phyloP scores from a whole-genome alignment of 257 asterid species.

The Petunia axillaris region DNA sequence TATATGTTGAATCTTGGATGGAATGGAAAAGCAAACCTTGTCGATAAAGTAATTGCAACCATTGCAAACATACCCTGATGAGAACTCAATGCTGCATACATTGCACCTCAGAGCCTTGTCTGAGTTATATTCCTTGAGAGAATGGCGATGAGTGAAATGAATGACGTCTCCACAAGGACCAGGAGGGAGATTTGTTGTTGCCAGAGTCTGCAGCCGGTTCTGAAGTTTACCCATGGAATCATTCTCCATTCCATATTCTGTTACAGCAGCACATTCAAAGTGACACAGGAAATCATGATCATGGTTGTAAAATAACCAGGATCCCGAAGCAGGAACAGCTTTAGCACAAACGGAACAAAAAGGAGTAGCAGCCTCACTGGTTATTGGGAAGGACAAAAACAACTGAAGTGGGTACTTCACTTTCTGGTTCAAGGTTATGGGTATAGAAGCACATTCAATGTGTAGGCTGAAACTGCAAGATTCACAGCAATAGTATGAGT shows the following conservation, averaged over 20 bases:
- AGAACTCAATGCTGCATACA: neutral
- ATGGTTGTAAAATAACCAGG: neutral
- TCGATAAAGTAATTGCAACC: neutral
- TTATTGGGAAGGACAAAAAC: neutral
- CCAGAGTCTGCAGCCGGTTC: neutral
- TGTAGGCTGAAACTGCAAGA: conserved; percentile 1
- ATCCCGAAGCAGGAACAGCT: neutral
- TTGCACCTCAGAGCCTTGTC: neutral
- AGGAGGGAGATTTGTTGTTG: neutral
- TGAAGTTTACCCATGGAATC: neutral
- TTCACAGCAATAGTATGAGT: neutral
- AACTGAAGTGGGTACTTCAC: neutral
- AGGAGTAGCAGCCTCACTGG: neutral
- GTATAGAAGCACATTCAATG: conserved; percentile 13
- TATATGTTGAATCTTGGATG: neutral
- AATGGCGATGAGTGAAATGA: neutral
- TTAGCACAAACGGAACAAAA: neutral
- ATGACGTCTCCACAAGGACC: no score
- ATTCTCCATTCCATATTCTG: neutral
- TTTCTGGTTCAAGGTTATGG: neutral
- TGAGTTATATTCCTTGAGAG: neutral
- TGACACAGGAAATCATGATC: neutral
- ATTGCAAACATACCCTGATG: neutral
- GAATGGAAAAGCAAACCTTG: neutral
- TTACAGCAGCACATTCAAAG: neutral